Conservation (phyloP, 2,329 filamentous ascomycete species). For the Tolypocladium pustulatum region DNA sequence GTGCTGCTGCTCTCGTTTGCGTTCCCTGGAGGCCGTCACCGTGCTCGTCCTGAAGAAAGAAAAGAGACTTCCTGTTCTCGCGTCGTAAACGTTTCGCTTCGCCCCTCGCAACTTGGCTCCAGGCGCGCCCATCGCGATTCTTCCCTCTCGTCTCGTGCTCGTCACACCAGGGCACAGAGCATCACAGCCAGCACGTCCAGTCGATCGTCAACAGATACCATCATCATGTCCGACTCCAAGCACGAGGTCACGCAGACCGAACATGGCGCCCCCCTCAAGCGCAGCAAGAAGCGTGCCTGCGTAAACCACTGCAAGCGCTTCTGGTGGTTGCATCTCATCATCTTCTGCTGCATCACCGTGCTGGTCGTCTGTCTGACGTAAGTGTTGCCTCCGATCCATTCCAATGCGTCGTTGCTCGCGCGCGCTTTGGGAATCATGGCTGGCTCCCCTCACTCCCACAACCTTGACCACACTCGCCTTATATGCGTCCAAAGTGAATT, state of each 20-base stretch:
- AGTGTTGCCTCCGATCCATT: conserved; percentile 19
- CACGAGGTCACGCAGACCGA: conserved; percentile 24
- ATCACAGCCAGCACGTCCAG: neutral
- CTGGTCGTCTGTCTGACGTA: conserved; percentile 50
- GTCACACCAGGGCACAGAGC: neutral
- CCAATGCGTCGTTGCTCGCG: neutral
- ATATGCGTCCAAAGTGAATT: neutral
- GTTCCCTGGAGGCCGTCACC: conserved; percentile 1
- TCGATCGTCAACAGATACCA: neutral
- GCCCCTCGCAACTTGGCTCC: neutral
- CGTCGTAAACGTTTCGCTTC: neutral
- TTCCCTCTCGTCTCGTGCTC: neutral
- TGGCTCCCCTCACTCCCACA: neutral
- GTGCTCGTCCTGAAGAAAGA: neutral
- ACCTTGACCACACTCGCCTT: neutral
- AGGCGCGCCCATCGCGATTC: neutral
- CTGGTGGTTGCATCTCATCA: conserved; percentile 52
- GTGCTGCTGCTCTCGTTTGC: neutral
- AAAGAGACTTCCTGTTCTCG: neutral
- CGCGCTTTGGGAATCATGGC: neutral
- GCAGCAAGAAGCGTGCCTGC: conserved; percentile 26
- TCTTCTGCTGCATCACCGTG: conserved; percentile 36
- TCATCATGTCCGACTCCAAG: conserved; percentile 27
- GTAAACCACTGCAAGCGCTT: conserved; percentile 41
- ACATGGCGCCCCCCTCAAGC: conserved; percentile 13